These are phyloP conservation scores for Phialophora chinensis DNA, from an alignment of 2,329 filamentous ascomycete genomes.

Conservation along the genomic window DNA sequence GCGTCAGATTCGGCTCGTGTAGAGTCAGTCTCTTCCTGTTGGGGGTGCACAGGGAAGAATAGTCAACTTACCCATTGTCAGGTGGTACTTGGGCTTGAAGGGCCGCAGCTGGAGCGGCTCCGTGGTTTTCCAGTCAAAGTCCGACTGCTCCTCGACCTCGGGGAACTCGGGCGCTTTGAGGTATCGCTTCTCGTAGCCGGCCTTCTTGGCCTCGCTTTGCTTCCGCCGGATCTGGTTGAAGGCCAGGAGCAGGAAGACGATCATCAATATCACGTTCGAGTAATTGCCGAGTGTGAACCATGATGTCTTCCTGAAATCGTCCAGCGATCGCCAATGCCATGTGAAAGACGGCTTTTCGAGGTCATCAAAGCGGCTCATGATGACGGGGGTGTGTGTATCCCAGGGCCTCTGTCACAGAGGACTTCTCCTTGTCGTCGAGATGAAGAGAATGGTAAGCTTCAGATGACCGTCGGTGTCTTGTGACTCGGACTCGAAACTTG, in stretches of 20 bases:
- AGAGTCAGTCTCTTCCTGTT: conserved; percentile 31
- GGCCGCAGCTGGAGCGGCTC: conserved; percentile 61
- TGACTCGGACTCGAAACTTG: conserved; percentile 2
- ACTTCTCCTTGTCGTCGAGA: background rate
- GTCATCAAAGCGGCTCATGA: conserved; percentile 26
- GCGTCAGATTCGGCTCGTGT: conserved; percentile 29
- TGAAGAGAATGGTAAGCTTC: background rate
- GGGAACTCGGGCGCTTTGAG: conserved; percentile 40
- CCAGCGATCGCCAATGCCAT: conserved; percentile 35
- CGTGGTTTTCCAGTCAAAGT: conserved; percentile 59
- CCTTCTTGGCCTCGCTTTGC: conserved; percentile 29
- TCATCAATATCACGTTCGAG: conserved; percentile 33
- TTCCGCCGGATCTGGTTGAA: conserved; percentile 30
- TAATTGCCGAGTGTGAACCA: conserved; percentile 37
- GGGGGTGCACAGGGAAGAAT: background rate
- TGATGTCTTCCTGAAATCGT: conserved; percentile 33
- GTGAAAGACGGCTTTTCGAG: conserved; percentile 42
- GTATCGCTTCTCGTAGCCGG: conserved; percentile 32
- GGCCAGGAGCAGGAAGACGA: conserved; percentile 29
- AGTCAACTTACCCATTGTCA: conserved; percentile 64
- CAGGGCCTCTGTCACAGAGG: background rate
- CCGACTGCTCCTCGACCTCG: conserved; percentile 49
- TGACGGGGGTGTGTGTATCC: background rate
- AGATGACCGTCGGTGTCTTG: conserved; percentile 19
- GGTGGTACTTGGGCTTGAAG: conserved; percentile 66